These are phyloP conservation scores for Simmondsia chinensis DNA, from an alignment of 148 eudicot genomes.

Conservation along the genomic window DNA sequence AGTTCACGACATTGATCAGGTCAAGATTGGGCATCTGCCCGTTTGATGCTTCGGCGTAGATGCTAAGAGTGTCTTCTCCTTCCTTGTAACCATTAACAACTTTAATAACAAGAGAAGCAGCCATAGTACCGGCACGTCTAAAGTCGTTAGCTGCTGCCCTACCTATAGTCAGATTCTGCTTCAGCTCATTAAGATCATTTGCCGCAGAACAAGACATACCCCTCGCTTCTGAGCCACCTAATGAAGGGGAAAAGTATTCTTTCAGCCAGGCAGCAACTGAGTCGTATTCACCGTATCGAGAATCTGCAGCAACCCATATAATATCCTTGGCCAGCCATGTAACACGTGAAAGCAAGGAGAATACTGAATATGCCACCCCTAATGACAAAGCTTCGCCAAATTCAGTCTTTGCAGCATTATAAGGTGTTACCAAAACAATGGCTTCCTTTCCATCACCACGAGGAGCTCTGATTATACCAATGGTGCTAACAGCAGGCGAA, in stretches of 20 bases:
- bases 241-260: slow-evolving; percentile 65
- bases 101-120: slow-evolving; percentile 88
- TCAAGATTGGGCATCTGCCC: slow-evolving; percentile 99
- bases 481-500: slow-evolving; percentile 49
- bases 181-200: slow-evolving; percentile 8
- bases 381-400: slow-evolving; percentile 62
- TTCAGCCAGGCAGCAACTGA: slow-evolving; percentile 81
- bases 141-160: slow-evolving; percentile 30
- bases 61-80: slow-evolving; percentile 46
- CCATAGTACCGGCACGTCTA: slow-evolving; percentile 96
- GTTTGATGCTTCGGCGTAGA: slow-evolving; percentile 92
- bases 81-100: slow-evolving; percentile 38
- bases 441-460: slow-evolving; percentile 99
- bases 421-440: slow-evolving; percentile 88
- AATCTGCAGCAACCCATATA: slow-evolving; percentile 97
- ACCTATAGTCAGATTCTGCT: slow-evolving; percentile 12
- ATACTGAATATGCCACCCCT: slow-evolving; percentile 65
- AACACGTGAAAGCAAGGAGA: slow-evolving; percentile 68
- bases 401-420: slow-evolving; percentile 46
- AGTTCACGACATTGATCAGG: slow-evolving; percentile 82
- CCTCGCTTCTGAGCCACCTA: slow-evolving; percentile 25
- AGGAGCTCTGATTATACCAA: slow-evolving; percentile 90
- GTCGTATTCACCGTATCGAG: slow-evolving; percentile 77
- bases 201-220: slow-evolving; percentile 29
- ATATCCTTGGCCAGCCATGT: slow-evolving; percentile 96